These are phyloP conservation scores for Eustoma russellianum DNA, from an alignment of 257 asterid genomes.

Conservation along the genomic window DNA sequence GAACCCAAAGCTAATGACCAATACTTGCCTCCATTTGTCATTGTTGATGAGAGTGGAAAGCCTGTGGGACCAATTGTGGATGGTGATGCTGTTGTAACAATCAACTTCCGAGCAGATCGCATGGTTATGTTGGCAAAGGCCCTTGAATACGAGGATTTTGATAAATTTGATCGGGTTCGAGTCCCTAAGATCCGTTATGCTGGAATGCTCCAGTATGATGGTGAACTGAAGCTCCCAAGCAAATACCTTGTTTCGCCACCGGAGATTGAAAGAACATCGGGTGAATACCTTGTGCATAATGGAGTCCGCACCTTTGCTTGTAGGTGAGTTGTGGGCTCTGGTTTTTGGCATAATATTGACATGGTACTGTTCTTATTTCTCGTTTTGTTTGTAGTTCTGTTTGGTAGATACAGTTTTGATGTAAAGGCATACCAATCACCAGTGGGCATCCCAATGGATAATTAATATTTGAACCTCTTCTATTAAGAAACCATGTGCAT, in stretches of 20 bases:
- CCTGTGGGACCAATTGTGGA: slow-evolving; percentile 88
- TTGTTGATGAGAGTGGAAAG: slow-evolving; percentile 75
- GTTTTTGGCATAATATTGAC: too few species aligned
- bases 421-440: too few species aligned
- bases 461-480: too few species aligned
- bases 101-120: slow-evolving; percentile 96
- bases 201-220: slow-evolving; percentile 98
- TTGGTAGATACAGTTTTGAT: too few species aligned
- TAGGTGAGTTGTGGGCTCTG: slow-evolving; percentile 38
- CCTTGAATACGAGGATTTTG: slow-evolving; percentile 72
- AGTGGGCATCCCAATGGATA: too few species aligned
- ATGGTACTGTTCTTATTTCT: too few species aligned
- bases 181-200: slow-evolving; percentile 78
- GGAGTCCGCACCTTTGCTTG: slow-evolving; percentile 90
- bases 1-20: slow-evolving; percentile 61
- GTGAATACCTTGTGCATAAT: slow-evolving; percentile 77
- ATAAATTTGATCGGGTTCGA: slow-evolving; percentile 79
- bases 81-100: slow-evolving; percentile 93
- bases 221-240: slow-evolving; percentile 90
- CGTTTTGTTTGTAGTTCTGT: too few species aligned
- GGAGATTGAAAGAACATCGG: slow-evolving; percentile 92
- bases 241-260: slow-evolving; percentile 93
- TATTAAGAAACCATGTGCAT: too few species aligned
- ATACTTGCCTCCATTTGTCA: slow-evolving; percentile 83
- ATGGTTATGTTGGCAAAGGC: slow-evolving; percentile 93